phyloP scores from a whole-genome alignment of 169 alveolate species.

The Theileria orientalis region DNA sequence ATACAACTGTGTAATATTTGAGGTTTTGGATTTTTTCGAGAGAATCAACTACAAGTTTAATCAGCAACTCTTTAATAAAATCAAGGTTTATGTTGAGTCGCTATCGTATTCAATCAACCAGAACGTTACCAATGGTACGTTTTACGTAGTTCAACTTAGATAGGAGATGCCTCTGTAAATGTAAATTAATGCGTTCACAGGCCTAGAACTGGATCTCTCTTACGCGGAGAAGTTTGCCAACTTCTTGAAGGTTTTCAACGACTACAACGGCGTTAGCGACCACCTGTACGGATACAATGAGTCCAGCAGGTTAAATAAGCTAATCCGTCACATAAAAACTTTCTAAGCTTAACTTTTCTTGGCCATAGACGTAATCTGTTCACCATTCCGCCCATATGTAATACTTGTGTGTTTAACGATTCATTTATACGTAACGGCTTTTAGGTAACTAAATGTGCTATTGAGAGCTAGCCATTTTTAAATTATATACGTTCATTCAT shows the following conservation, averaged over 20 bases:
- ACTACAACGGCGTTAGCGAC: not conserved
- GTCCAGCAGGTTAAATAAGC: not conserved
- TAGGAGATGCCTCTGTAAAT: not conserved
- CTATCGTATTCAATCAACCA: not conserved
- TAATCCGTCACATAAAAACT: not conserved
- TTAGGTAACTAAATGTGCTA: not conserved
- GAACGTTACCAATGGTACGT: not conserved
- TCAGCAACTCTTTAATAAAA: conserved; percentile 5
- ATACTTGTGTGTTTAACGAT: not conserved
- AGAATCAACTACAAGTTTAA: conserved; percentile 44
- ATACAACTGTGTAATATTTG: conserved; percentile 39
- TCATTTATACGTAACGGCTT: not conserved
- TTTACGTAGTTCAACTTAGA: not conserved
- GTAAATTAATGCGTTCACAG: not conserved
- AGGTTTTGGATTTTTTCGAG: conserved; percentile 48
- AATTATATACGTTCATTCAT: not conserved
- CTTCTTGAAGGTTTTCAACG: conserved; percentile 3
- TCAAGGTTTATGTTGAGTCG: not conserved
- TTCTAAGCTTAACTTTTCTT: too few species aligned
- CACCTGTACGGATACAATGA: not conserved
- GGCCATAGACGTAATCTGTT: too few species aligned
- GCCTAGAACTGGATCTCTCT: not conserved
- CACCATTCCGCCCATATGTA: too few species aligned
- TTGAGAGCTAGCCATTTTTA: not conserved
- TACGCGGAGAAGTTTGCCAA: conserved; percentile 2